phyloP scores from a whole-genome alignment of 305 asterid genomes.

The Stenogyne calaminthoides region DNA sequence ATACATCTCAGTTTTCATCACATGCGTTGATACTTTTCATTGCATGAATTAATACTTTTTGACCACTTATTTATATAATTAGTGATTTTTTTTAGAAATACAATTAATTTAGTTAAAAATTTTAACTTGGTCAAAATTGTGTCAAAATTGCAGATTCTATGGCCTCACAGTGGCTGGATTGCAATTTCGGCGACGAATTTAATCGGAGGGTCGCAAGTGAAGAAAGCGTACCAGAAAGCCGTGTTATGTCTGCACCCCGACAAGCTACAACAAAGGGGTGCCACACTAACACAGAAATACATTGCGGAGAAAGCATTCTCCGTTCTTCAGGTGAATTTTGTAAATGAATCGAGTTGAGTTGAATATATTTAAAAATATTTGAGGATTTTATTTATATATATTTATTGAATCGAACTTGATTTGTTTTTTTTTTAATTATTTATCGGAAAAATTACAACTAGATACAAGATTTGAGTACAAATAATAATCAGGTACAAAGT shows the following conservation, averaged over 20 bases:
- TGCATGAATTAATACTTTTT: neutral
- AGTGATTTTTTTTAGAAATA: too few species aligned
- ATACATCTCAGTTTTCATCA: too few species aligned
- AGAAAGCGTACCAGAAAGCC: slow-evolving; percentile 76
- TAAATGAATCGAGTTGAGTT: neutral
- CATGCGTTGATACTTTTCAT: too few species aligned
- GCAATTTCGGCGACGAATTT: slow-evolving; percentile 45
- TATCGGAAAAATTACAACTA: too few species aligned
- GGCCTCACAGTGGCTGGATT: slow-evolving; percentile 65
- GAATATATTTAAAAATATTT: neutral
- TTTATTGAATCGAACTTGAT: neutral
- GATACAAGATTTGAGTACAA: too few species aligned
- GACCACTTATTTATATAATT: too few species aligned
- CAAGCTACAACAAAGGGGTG: slow-evolving; percentile 78
- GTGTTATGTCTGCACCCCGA: slow-evolving; percentile 68
- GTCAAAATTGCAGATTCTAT: slow-evolving; percentile 48
- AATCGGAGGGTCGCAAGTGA: slow-evolving; percentile 55
- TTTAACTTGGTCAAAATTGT: too few species aligned
- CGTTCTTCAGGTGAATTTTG: slow-evolving; percentile 49
- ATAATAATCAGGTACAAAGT: too few species aligned
- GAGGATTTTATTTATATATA: neutral
- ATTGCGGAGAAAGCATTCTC: slow-evolving; percentile 65
- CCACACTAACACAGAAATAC: slow-evolving; percentile 52
- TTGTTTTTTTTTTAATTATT: neutral
- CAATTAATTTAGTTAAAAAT: too few species aligned